Percentiles rank a stretch among this genome's conserved stretches.
Evolutionary conservation across 805 yeast genomes (phyloP).

Genomic region (Saturnispora ahearnii): DNA sequence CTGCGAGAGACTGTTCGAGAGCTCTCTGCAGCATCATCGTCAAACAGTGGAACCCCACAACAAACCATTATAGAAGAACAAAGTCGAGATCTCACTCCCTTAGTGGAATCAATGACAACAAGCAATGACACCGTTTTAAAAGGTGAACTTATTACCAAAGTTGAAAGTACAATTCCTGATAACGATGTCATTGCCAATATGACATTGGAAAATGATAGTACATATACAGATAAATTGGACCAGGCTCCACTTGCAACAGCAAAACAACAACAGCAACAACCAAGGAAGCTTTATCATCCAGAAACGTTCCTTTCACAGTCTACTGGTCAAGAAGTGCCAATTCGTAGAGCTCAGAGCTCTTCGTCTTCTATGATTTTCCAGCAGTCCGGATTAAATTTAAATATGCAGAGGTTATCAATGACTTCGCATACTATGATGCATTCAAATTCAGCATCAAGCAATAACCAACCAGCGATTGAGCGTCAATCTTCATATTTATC

Average conservation of each 20-base stretch:
- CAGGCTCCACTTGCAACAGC: neutral
- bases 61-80: neutral
- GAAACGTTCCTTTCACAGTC: slow-evolving; percentile 37
- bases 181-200: neutral
- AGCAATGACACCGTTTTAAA: neutral
- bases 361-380: slow-evolving; percentile 19
- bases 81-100: neutral
- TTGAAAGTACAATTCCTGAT: neutral
- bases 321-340: slow-evolving; percentile 35
- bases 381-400: slow-evolving; percentile 17
- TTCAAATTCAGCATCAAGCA: neutral
- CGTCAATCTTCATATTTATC: slow-evolving; percentile 18
- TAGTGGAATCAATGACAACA: neutral
- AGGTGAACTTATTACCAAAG: neutral
- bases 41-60: neutral
- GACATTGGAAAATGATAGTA: neutral
- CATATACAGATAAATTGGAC: neutral
- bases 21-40: neutral
- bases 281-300: slow-evolving; percentile 7
- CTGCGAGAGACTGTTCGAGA: neutral
- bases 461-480: slow-evolving; percentile 13
- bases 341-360: neutral
- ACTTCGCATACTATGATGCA: slow-evolving; percentile 1
- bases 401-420: slow-evolving; percentile 2
- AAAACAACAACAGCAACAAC: neutral